A percentile compares a stretch with the other conserved stretches of the same genome.
Evolutionary conservation across 495 filamentous ascomycete genomes (phyloP).

Genomic region (Penicillium arizonense): DNA sequence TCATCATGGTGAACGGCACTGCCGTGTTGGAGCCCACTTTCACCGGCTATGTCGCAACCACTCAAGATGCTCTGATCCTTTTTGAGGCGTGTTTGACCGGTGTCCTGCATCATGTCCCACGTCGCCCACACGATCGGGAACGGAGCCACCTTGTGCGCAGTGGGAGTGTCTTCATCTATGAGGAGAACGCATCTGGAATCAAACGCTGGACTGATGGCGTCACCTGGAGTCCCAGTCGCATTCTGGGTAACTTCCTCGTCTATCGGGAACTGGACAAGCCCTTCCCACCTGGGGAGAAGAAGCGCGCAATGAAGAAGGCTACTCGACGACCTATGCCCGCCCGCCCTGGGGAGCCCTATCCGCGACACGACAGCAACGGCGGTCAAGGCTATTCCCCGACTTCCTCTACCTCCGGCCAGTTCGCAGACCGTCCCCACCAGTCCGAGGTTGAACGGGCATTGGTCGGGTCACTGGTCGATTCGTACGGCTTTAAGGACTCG

Average conservation of each 20-base stretch:
- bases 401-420: conserved; percentile 30
- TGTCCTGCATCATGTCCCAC: conserved; percentile 66
- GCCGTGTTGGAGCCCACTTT: conserved; percentile 57
- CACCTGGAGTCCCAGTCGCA: conserved; percentile 87
- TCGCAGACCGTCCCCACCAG: conserved; percentile 40
- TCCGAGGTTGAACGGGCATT: conserved; percentile 63
- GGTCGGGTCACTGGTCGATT: conserved; percentile 81
- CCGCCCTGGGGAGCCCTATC: conserved; percentile 52
- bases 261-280: conserved; percentile 84
- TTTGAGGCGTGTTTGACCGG: conserved; percentile 75
- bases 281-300: conserved; percentile 87
- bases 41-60: conserved; percentile 65
- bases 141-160: conserved; percentile 70
- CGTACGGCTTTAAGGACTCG: conserved; percentile 80
- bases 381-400: conserved; percentile 41
- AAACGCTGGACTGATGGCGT: conserved; percentile 93
- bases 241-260: conserved; percentile 83
- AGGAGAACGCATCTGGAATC: conserved; percentile 83
- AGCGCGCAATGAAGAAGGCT: conserved; percentile 74
- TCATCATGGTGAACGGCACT: conserved; percentile 46
- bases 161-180: conserved; percentile 86
- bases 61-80: conserved; percentile 70
- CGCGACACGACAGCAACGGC: conserved; percentile 47
- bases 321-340: conserved; percentile 40
- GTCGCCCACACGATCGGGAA: conserved; percentile 84